Conservation (phyloP, 1,284 basidiomycete species). For the Pseudomicrostroma phylloplanum region DNA sequence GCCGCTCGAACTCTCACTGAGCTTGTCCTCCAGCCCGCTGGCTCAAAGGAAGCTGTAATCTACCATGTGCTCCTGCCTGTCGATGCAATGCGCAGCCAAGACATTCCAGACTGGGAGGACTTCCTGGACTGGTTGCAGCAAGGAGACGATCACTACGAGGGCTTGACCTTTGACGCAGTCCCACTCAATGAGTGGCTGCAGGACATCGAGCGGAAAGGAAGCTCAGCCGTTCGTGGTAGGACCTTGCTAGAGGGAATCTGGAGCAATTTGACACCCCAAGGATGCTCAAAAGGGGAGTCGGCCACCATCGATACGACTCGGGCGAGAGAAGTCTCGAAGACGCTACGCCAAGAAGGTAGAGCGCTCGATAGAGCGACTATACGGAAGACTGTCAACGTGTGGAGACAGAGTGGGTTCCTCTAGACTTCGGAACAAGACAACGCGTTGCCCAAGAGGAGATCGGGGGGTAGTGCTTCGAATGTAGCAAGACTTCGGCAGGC, state of each 20-base stretch:
- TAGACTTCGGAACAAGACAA: not conserved
- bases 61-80: constrained; percentile 15
- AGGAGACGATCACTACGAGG: too few species aligned
- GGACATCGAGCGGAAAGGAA: constrained; percentile 45
- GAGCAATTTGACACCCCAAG: constrained; percentile 6
- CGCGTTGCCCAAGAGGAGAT: too few species aligned
- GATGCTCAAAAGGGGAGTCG: too few species aligned
- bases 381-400: constrained; percentile 6
- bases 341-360: constrained; percentile 1
- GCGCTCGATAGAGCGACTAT: constrained; percentile 6
- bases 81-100: constrained; percentile 11
- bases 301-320: not conserved
- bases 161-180: constrained; percentile 7
- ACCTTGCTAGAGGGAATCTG: constrained; percentile 17
- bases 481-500: too few species aligned
- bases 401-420: constrained; percentile 9
- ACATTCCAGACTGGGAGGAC: constrained; percentile 24
- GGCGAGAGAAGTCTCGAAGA: not conserved
- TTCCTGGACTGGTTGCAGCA: constrained; percentile 61
- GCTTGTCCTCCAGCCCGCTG: constrained; percentile 48
- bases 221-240: constrained; percentile 10
- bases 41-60: constrained; percentile 8
- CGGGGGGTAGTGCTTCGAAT: too few species aligned
- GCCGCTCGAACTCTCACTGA: constrained; percentile 59
- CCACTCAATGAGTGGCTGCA: constrained; percentile 60